A percentile compares a stretch with the other conserved stretches of the same genome.
Conservation (phyloP, 495 filamentous ascomycete species). For the Xylaria cubensis region DNA sequence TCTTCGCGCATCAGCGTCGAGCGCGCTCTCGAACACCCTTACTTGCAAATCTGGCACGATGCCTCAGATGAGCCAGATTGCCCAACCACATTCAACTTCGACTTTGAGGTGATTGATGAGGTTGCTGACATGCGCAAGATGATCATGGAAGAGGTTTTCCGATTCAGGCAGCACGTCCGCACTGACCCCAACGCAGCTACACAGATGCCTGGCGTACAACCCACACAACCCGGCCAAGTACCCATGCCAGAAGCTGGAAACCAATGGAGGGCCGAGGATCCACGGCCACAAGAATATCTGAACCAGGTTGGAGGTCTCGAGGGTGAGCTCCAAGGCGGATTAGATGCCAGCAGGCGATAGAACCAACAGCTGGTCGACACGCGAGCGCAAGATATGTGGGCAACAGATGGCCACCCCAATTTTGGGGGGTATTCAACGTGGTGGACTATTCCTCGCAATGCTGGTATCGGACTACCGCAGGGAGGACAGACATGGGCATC, state of each 20-base stretch:
- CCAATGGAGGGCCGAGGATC: slow-evolving; percentile 82
- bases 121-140: slow-evolving; percentile 93
- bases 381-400: neutral
- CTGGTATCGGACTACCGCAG: neutral
- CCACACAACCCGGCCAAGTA: slow-evolving; percentile 52
- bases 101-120: slow-evolving; percentile 94
- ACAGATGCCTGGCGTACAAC: slow-evolving; percentile 33
- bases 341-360: slow-evolving; percentile 64
- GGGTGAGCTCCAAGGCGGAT: slow-evolving; percentile 81
- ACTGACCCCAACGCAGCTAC: slow-evolving; percentile 59
- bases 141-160: slow-evolving; percentile 90
- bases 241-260: slow-evolving; percentile 76
- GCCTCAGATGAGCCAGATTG: slow-evolving; percentile 93
- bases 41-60: slow-evolving; percentile 98
- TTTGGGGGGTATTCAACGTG: neutral
- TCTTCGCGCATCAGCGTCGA: slow-evolving; percentile 90
- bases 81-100: slow-evolving; percentile 94
- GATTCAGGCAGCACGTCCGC: slow-evolving; percentile 79
- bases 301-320: slow-evolving; percentile 70
- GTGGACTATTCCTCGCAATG: neutral
- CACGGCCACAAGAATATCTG: slow-evolving; percentile 81
- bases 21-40: slow-evolving; percentile 91
- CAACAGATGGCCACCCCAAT: neutral
- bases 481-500: neutral
- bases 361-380: neutral